Evolutionary conservation across 2,329 filamentous ascomycete genomes (phyloP).

Genomic region (Colletotrichum agaves): DNA sequence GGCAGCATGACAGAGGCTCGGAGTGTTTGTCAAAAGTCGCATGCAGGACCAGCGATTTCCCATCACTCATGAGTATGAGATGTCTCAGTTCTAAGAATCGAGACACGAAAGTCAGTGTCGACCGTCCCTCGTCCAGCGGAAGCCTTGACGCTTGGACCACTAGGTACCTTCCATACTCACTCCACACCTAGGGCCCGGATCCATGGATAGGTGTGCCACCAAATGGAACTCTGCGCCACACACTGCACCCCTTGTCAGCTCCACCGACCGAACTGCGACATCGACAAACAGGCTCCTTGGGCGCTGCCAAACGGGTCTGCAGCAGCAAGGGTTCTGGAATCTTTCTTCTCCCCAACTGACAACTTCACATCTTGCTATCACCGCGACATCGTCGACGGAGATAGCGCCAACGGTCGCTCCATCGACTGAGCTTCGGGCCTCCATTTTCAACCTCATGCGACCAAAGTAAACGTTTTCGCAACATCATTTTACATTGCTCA

Average conservation of each 20-base stretch:
- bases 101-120: too few relatives aligned
- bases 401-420: not conserved
- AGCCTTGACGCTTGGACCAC: not conserved
- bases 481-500: too few relatives aligned
- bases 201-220: slow-evolving; percentile 17
- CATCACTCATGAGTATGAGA: too few relatives aligned
- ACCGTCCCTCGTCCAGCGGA: too few relatives aligned
- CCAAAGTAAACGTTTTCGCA: not conserved
- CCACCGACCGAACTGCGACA: slow-evolving; percentile 17
- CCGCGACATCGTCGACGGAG: not conserved
- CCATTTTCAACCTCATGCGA: not conserved
- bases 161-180: too few relatives aligned
- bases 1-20: too few relatives aligned
- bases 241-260: slow-evolving; percentile 15
- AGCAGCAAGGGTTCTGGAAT: slow-evolving; percentile 10
- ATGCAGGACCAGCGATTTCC: too few relatives aligned
- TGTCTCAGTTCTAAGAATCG: too few relatives aligned
- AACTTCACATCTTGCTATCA: not conserved
- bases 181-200: too few relatives aligned
- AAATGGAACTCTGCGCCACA: not conserved
- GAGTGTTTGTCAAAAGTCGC: too few relatives aligned
- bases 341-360: slow-evolving; percentile 1
- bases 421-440: not conserved
- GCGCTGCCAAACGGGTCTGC: slow-evolving; percentile 26
- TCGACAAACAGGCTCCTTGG: slow-evolving; percentile 10